Evolutionary conservation across 108 stramenopile species (phyloP), one percentile per base, ranked within the genome.

Genomic region (Discostella pseudostelligera): DNA sequence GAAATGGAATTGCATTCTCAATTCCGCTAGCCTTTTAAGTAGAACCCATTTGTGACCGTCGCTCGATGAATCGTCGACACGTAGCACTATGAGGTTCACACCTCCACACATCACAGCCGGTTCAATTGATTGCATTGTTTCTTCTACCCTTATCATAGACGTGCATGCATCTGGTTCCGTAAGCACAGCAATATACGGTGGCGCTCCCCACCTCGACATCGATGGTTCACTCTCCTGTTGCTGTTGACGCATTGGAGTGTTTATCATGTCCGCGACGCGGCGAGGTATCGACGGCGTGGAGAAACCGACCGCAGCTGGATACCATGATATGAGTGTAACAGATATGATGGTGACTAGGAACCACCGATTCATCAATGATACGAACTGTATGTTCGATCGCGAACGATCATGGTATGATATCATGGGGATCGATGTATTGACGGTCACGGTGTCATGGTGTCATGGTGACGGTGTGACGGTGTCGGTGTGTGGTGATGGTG

Each of bases 121-220:
- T 46, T 77, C 53, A 29, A 92, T 66, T 13, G 85, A 81, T 24
- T 57, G 35, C 8, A 82, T 28, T 9, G 90, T 86, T 40, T 72
- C 69, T 26, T 83, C 70, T 39, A 84, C 22, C 3, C 73, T 57
- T 37, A 74, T 19, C 0, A 67, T 49, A 20, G 78, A 81, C 51
- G 74, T 69, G 69, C 87, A 89, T 37, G 86, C 85, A 68, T 87
- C 80, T 13, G 81, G 76, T 53, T 89, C 90, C 12, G 90, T 92
- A n/a, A 92, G 74, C 26, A 92, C 11, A 39, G 87, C 90, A 26
- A 91, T 58, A 58, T 70, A 80, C 7, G 87, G 87, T 8, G 74
- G 67, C 19, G 63, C 58, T 35, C 62, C 62, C 62, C 75, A 76
- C 22, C 29, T 56, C 17, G 16, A 56, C 37, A 37, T 17, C 17